Evolutionary conservation across 352 stramenopile genomes (phyloP).

Genomic region (Phytopythium sindhum): DNA sequence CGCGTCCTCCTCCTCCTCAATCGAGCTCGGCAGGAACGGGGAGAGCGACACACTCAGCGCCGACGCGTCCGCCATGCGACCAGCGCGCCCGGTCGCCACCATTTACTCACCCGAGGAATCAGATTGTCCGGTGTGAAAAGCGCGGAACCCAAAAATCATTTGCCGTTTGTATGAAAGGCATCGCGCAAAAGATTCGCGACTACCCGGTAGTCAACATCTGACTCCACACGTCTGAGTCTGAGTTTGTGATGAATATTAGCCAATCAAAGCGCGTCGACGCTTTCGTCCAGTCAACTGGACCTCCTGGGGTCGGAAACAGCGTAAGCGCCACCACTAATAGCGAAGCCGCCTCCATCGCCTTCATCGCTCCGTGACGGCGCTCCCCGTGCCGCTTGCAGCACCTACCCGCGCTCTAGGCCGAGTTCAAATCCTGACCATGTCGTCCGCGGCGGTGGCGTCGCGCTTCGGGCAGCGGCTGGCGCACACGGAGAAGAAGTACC

Average conservation of each 20-base stretch:
- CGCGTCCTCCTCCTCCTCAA: slow-evolving; percentile 44
- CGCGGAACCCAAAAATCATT: neutral
- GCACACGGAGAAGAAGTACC: slow-evolving; percentile 88
- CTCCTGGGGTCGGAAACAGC: slow-evolving; percentile 12
- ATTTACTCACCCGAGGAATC: slow-evolving; percentile 6
- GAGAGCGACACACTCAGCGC: slow-evolving; percentile 75
- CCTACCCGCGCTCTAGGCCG: neutral
- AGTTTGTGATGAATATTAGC: neutral
- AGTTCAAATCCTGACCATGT: neutral
- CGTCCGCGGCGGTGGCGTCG: slow-evolving; percentile 73
- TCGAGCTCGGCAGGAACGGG: slow-evolving; percentile 70
- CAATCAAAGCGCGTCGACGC: slow-evolving; percentile 13
- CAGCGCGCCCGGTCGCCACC: slow-evolving; percentile 34
- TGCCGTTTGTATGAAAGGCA: no score
- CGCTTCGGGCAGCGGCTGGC: slow-evolving; percentile 83
- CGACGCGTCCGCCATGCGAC: slow-evolving; percentile 31
- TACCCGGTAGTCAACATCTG: neutral
- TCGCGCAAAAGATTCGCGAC: neutral
- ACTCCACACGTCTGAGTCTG: neutral
- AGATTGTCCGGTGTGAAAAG: neutral
- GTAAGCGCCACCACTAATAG: neutral
- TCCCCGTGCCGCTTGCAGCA: neutral
- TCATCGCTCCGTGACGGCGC: neutral
- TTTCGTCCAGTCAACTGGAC: slow-evolving; percentile 10
- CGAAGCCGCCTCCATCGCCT: neutral